phyloP scores from a whole-genome alignment of 2,329 filamentous ascomycete species.

The Hymenoscyphus scutula region DNA sequence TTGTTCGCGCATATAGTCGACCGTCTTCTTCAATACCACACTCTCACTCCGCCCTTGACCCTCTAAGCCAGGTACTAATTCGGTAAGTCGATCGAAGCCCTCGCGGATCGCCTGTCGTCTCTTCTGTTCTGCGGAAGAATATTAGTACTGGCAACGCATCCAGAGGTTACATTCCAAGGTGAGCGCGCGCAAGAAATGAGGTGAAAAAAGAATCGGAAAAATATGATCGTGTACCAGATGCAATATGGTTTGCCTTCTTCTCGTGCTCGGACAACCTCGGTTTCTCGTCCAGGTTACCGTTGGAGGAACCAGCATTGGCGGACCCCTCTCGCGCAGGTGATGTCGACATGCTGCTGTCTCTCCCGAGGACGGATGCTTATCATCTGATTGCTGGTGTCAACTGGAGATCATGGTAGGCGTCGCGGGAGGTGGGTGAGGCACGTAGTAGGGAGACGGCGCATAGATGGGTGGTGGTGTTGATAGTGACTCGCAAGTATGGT shows the following conservation, averaged over 20 bases:
- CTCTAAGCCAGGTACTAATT: slow-evolving; percentile 65
- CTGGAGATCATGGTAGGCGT: not conserved
- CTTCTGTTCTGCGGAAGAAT: slow-evolving; percentile 47
- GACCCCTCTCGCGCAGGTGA: slow-evolving; percentile 30
- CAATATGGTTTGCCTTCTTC: slow-evolving; percentile 73
- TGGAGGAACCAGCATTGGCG: slow-evolving; percentile 29
- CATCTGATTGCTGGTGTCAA: slow-evolving; percentile 11
- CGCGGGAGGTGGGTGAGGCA: not conserved
- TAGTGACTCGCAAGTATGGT: not conserved
- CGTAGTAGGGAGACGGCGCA: not conserved
- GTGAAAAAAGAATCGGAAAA: slow-evolving; percentile 1
- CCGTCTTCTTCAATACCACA: slow-evolving; percentile 59
- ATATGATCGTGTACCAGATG: slow-evolving; percentile 43
- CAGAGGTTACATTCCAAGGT: not conserved
- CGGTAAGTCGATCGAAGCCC: slow-evolving; percentile 66
- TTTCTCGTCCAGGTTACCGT: slow-evolving; percentile 46
- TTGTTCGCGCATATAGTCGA: slow-evolving; percentile 52
- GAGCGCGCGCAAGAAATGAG: not conserved
- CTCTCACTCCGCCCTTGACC: slow-evolving; percentile 69
- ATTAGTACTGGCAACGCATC: slow-evolving; percentile 9
- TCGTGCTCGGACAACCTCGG: slow-evolving; percentile 66
- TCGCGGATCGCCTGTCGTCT: slow-evolving; percentile 54
- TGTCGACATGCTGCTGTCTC: slow-evolving; percentile 25
- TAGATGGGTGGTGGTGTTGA: not conserved
- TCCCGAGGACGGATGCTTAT: slow-evolving; percentile 9